Evolutionary conservation across 23 red algal genomes (phyloP), one percentile per base, ranked within the genome.

Genomic region (Gracilaria domingensis): DNA sequence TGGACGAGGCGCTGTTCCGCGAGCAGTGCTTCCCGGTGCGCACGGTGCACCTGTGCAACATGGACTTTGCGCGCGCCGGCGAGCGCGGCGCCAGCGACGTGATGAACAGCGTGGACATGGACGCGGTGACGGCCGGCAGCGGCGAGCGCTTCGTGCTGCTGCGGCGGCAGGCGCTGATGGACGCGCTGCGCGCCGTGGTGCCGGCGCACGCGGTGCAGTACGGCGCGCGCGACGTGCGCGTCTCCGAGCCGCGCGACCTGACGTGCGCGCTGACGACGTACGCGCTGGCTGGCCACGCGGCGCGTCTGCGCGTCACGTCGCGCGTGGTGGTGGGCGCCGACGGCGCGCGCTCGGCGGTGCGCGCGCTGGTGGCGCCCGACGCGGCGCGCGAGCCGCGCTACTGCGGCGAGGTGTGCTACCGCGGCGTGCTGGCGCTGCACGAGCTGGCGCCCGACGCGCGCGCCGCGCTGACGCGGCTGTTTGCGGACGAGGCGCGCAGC

Each of bases 291-390:
- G 59, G 23, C 59, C 59, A 16, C 48, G 8, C 14, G 20, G 55
- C 16, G 34, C 24, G 59, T 5, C 32, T 9, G 35, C 45, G 47
- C 26, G 6, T 91, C 0, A 9, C 25, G 17, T 76, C 74, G 20
- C 54, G 84, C 50, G 65, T 97, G 20, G 83, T 90, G 13, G 80
- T 97, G 35, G 95, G 84, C 44, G 95, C 95, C 18, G 95, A 97
- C 57, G 95, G 95, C 51, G 69, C 84, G 33, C 82, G 72, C 20
- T 93, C 89, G 28, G 37, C 24, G n/a, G 36, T 90, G 83, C 89
- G 95, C 4, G 56, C 32, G 75, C 82, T 65, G 29, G 77, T 88
- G 29, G 66, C 82, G 20, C 49, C 26, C 51, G 64, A 48, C 47
- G 92, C 45, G 26, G 78, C 72, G 32, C 30, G 35, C n/a, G n/a